These are phyloP conservation scores for Linaria vulgaris DNA, from an alignment of 257 asterid species.

Conservation along the genomic window DNA sequence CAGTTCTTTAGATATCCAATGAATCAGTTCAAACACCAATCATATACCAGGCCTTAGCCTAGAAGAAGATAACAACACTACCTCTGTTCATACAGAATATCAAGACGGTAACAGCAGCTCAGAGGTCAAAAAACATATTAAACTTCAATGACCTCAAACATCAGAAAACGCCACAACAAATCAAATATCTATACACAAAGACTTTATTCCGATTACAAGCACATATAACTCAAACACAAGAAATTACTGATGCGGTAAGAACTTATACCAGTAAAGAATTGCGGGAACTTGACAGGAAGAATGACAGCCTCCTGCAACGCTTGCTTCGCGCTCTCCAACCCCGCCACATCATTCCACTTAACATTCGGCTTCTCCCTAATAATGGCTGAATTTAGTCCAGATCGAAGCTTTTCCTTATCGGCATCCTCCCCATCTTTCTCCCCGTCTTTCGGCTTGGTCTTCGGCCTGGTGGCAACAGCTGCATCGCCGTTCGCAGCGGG, in stretches of 20 bases:
- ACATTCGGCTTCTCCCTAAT: conserved; percentile 51
- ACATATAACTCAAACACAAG: not conserved
- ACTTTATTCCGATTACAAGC: not conserved
- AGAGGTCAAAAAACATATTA: not conserved
- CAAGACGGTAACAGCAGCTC: not conserved
- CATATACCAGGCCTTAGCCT: not conserved
- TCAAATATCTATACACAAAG: not conserved
- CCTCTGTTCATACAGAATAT: not conserved
- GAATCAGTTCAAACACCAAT: not conserved
- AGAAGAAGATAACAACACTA: not conserved
- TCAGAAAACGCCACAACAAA: conserved; percentile 13
- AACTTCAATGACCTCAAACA: not conserved
- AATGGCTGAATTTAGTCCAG: conserved; percentile 53
- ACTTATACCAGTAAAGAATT: conserved; percentile 50
- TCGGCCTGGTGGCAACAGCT: conserved; percentile 61
- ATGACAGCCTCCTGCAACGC: conserved; percentile 60
- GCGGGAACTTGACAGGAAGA: conserved; percentile 56
- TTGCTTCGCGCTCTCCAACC: conserved; percentile 58
- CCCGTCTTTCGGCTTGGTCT: conserved; percentile 58
- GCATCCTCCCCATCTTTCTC: conserved; percentile 58
- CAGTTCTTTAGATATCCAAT: not conserved
- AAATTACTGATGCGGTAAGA: too few relatives aligned
- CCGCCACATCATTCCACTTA: conserved; percentile 60
- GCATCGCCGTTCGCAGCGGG: conserved; percentile 54
- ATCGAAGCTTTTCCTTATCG: conserved; percentile 60